Percentiles rank a stretch among this genome's conserved stretches.
phyloP scores from a whole-genome alignment of 108 stramenopile species.

The Stephanodiscus minutulus region DNA sequence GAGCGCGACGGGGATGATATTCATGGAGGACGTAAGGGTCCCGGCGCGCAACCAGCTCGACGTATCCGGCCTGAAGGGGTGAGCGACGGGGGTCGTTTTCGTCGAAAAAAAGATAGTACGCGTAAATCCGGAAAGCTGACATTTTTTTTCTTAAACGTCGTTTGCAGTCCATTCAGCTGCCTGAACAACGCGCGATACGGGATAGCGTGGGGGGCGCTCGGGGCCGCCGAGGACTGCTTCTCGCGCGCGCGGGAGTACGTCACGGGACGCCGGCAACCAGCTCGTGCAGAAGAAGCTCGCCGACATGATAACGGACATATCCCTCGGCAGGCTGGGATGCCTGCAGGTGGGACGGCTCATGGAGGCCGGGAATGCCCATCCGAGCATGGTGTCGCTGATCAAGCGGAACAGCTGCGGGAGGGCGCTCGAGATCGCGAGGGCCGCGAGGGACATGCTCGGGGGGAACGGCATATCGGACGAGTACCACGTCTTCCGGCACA shows the following conservation, averaged over 20 bases:
- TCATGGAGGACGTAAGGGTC: conserved; percentile 89
- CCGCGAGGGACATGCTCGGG: conserved; percentile 92
- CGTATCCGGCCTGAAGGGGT: conserved; percentile 67
- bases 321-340: conserved; percentile 68
- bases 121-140: too few species aligned
- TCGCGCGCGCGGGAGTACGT: conserved; percentile 84
- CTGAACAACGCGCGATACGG: conserved; percentile 96
- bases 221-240: conserved; percentile 94
- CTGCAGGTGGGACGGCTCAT: conserved; percentile 89
- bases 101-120: too few species aligned
- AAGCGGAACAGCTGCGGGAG: conserved; percentile 95
- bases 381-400: conserved; percentile 92
- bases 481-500: conserved; percentile 96
- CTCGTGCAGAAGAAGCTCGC: conserved; percentile 94
- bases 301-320: conserved; percentile 91
- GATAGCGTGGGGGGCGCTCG: conserved; percentile 93
- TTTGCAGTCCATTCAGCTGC: conserved; percentile 81
- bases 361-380: conserved; percentile 72
- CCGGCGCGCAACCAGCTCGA: conserved; percentile 62
- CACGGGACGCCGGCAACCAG: conserved; percentile 91
- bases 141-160: too few species aligned
- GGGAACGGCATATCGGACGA: conserved; percentile 97
- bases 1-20: conserved; percentile 90
- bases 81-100: too few species aligned
- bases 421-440: conserved; percentile 87